Evolutionary conservation across 176 grass and related monocot species (phyloP), one percentile per base, ranked within the genome.

Genomic region (Triticum turgidum): DNA sequence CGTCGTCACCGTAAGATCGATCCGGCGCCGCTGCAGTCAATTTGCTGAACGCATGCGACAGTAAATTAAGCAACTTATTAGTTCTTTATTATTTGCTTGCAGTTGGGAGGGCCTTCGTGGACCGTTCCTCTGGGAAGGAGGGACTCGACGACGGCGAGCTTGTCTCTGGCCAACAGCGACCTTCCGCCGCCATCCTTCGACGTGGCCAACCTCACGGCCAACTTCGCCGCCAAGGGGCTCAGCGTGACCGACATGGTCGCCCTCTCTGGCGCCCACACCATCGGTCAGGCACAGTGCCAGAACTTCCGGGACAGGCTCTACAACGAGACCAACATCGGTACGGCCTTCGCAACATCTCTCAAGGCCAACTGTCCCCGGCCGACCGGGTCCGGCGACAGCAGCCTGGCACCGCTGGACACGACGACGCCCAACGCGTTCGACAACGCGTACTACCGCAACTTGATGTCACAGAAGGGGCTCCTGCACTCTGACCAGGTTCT

Each of bases 211-310:
- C 88, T 93, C 61, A 90, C 76, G 5, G 3, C 22, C 10, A 29
- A 69, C 33, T 92, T 89, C 78, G 73, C 54, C 52, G 45, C 15
- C 10, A 89, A 92, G 51, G 77, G 85, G 11, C 51, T 93, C 32
- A 65, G 73, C 69, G 62, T 63, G 6, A 52, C 77, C 21, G 82
- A 93, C 78, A 64, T 93, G 82, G 85, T 93, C 15, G 78, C 88
- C 38, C 91, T 93, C 82, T 93, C 88, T 27, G 91, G 91, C 14
- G 88, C 85, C 9, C 88, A 93, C 91, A 93, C 91, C 59, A 80
- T 93, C 76, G 91, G 91, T 15, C 63, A 68, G 67, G 77, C 88
- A 10, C 86, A 86, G 52, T 93, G 91, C 85, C 56, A 65, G 20
- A 82, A 67, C 58, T 93, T 93, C 47, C 39, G 85, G 21, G 59